A percentile compares a stretch with the other conserved stretches of the same genome.
These are phyloP conservation scores for Torulaspora pretoriensis DNA, from an alignment of 1,139 yeast species.

Conservation along the genomic window DNA sequence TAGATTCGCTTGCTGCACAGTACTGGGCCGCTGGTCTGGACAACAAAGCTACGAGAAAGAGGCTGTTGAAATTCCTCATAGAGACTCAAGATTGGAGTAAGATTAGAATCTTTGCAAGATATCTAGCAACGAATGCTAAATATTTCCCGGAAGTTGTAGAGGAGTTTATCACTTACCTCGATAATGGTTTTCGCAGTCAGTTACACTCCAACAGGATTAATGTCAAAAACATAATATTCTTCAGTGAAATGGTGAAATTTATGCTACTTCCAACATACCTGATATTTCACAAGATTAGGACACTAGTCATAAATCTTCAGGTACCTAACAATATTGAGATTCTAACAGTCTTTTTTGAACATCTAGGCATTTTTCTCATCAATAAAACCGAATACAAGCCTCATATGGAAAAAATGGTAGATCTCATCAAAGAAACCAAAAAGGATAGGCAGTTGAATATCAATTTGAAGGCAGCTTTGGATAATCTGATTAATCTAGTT, in stretches of 20 bases:
- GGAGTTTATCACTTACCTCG: slow-evolving; percentile 54
- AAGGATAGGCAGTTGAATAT: slow-evolving; percentile 49
- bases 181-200: slow-evolving; percentile 57
- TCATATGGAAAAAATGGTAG: slow-evolving; percentile 62
- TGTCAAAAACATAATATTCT: slow-evolving; percentile 56
- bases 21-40: slow-evolving; percentile 53
- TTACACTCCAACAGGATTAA: slow-evolving; percentile 50
- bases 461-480: slow-evolving; percentile 57
- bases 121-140: slow-evolving; percentile 56
- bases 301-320: slow-evolving; percentile 50
- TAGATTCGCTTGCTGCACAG: slow-evolving; percentile 55
- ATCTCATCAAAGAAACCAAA: slow-evolving; percentile 49
- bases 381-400: slow-evolving; percentile 57
- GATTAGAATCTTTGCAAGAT: slow-evolving; percentile 53
- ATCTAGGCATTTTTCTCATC: slow-evolving; percentile 65
- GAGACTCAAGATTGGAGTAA: slow-evolving; percentile 45
- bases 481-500: slow-evolving; percentile 54
- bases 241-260: slow-evolving; percentile 75
- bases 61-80: slow-evolving; percentile 54
- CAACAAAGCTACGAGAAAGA: slow-evolving; percentile 69
- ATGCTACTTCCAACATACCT: slow-evolving; percentile 67
- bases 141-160: slow-evolving; percentile 51
- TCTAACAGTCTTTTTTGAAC: slow-evolving; percentile 62
- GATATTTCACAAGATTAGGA: slow-evolving; percentile 65
- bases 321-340: slow-evolving; percentile 61